These are phyloP conservation scores for Fusarium armeniacum DNA, from an alignment of 2,329 filamentous ascomycete genomes.

Conservation along the genomic window DNA sequence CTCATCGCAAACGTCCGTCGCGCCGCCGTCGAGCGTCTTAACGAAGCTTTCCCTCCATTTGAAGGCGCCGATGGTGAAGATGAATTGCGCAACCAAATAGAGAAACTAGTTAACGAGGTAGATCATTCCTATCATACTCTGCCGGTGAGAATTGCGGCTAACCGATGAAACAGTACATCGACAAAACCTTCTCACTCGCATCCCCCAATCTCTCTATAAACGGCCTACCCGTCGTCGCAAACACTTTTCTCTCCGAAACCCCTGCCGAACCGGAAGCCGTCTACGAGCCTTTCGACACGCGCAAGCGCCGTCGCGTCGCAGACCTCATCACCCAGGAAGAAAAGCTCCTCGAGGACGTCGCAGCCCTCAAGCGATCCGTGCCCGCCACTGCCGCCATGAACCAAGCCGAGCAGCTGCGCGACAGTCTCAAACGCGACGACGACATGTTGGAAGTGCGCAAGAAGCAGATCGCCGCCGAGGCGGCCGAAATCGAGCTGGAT, in stretches of 20 bases:
- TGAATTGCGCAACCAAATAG: slow-evolving; percentile 70
- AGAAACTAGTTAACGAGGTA: slow-evolving; percentile 72
- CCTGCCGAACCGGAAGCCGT: slow-evolving; percentile 49
- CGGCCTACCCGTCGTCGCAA: slow-evolving; percentile 65
- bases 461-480: slow-evolving; percentile 36
- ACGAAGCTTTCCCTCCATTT: slow-evolving; percentile 76
- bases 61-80: slow-evolving; percentile 65
- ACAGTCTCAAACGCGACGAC: slow-evolving; percentile 63
- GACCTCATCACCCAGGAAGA: slow-evolving; percentile 73
- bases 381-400: slow-evolving; percentile 61
- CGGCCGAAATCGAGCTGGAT: slow-evolving; percentile 47
- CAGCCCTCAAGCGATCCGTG: slow-evolving; percentile 68
- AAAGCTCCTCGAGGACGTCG: slow-evolving; percentile 74
- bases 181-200: slow-evolving; percentile 70
- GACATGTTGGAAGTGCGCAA: slow-evolving; percentile 56
- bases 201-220: slow-evolving; percentile 74
- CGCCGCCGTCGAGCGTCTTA: slow-evolving; percentile 76
- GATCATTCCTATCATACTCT: background rate
- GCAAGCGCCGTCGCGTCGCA: slow-evolving; percentile 70
- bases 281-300: slow-evolving; percentile 73
- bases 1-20: slow-evolving; percentile 77
- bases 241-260: slow-evolving; percentile 54
- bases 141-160: background rate
- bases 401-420: slow-evolving; percentile 59
- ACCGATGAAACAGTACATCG: slow-evolving; percentile 67